A percentile compares a stretch with the other conserved stretches of the same genome.
Conservation (phyloP, 257 asterid species). For the Plectranthus barbatus region DNA sequence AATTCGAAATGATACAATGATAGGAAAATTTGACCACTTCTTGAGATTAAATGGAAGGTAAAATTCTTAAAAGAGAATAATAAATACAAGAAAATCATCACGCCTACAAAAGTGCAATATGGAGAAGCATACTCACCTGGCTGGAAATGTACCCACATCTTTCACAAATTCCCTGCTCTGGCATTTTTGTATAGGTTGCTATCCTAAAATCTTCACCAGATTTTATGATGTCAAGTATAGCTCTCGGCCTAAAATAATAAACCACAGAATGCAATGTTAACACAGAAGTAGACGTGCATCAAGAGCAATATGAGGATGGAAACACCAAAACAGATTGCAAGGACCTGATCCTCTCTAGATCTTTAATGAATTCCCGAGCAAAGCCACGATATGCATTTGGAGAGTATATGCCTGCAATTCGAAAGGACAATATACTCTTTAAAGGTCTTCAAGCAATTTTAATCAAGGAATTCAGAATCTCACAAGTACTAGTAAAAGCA, state of each 20-base stretch:
- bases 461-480: not conserved
- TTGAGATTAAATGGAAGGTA: not conserved
- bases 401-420: constrained; percentile 72
- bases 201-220: constrained; percentile 97
- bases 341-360: constrained; percentile 91
- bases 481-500: not conserved
- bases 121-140: constrained; percentile 50
- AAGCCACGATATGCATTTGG: constrained; percentile 99
- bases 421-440: not conserved
- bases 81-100: not conserved
- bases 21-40: not conserved
- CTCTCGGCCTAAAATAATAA: constrained; percentile 64
- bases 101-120: not conserved
- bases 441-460: not conserved
- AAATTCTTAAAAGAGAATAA: not conserved
- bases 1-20: not conserved
- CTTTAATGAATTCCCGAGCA: constrained; percentile 96
- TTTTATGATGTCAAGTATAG: constrained; percentile 80
- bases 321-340: not conserved
- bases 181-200: constrained; percentile 87
- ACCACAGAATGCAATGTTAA: not conserved
- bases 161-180: constrained; percentile 92
- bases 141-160: constrained; percentile 96
- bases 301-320: not conserved
- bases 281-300: not conserved